Evolutionary conservation across 768 basidiomycete species (phyloP).

Genomic region (Tubosaeta sp.): DNA sequence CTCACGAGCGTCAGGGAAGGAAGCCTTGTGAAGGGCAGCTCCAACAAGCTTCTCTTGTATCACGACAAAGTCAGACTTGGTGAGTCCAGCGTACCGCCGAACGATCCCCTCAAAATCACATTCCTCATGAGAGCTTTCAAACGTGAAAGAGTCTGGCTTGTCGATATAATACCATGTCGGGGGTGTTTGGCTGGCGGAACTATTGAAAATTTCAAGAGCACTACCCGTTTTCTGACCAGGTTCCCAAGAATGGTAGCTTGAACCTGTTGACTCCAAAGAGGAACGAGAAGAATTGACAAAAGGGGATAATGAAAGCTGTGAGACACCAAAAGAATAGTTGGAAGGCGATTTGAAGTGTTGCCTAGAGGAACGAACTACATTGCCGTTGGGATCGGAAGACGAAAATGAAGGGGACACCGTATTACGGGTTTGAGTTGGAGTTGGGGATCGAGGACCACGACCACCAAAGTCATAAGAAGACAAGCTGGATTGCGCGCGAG

Average conservation of each 20-base stretch:
- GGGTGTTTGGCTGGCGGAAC: conserved; percentile 41
- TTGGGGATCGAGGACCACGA: conserved; percentile 52
- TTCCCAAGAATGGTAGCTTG: conserved; percentile 83
- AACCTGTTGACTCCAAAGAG: conserved; percentile 75
- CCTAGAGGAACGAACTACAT: conserved; percentile 50
- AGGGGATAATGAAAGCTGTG: conserved; percentile 65
- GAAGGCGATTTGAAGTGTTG: conserved; percentile 45
- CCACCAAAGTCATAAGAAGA: conserved; percentile 43
- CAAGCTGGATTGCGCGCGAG: conserved; percentile 44
- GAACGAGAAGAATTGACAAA: conserved; percentile 72
- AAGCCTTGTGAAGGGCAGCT: conserved; percentile 54
- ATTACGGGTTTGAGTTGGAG: conserved; percentile 64
- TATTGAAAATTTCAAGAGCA: conserved; percentile 49
- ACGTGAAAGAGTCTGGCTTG: conserved; percentile 44
- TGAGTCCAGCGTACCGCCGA: conserved; percentile 61
- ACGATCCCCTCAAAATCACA: conserved; percentile 66
- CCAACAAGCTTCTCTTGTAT: conserved; percentile 77
- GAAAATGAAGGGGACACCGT: conserved; percentile 43
- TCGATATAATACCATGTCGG: conserved; percentile 67
- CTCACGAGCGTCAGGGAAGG: conserved; percentile 53
- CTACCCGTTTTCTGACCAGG: conserved; percentile 52
- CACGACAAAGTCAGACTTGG: conserved; percentile 60
- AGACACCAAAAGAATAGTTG: conserved; percentile 48
- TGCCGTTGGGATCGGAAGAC: conserved; percentile 33
- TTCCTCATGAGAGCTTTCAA: conserved; percentile 49